Base-by-base conservation (phyloP, 108 stramenopile species). In the Chaetoceros tenuissimus region DNA sequence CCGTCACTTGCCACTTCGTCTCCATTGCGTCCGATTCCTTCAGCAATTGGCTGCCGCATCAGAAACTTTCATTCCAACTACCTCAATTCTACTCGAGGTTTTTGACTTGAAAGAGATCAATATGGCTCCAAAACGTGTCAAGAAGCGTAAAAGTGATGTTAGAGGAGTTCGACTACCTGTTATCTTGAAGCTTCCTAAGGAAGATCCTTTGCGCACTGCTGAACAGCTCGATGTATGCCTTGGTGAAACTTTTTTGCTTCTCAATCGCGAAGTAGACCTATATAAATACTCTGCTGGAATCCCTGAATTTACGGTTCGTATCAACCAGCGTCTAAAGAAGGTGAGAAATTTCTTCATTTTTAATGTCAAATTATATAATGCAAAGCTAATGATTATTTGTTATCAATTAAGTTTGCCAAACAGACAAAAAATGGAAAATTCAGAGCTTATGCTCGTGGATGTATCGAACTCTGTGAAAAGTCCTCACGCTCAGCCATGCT, bases 31-130 rank as follows among this genome's bases (percentile, higher is more conserved):
- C 31, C 68, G 88, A 25, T 74, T 94, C 18, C 59, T 94, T 47
- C 96, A 97, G 57, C 94, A 96, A 56, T 69, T 99, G 30, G 95
- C 96, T 17, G 87, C 94, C 10, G 77, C 87, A 1, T 77, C 92
- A 0, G 82, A 85, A 60, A 64, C 70, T 23, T 97, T 92, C 67
- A 79, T 97, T 31, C 98, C 98, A 17, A 92, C 86, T 1, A 78
- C 89, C 3, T 71, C 78, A 30, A 72, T 93, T 46, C 65, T 96
- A 57, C 50, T 97, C 22, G 95, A 89, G 8, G 70, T 86, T 10
- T 67, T 97, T 34, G 87, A 92, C 31, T 66, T 75, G 69, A 84
- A 84, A 40, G 96, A 96, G 62, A 63, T 97, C 24, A 64, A 63
- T 46, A 79, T 85, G 67, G 75, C 84, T 51, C 81, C 91, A 5